Conservation (phyloP, 352 stramenopile species). For the Phytophthora cryptogea region DNA sequence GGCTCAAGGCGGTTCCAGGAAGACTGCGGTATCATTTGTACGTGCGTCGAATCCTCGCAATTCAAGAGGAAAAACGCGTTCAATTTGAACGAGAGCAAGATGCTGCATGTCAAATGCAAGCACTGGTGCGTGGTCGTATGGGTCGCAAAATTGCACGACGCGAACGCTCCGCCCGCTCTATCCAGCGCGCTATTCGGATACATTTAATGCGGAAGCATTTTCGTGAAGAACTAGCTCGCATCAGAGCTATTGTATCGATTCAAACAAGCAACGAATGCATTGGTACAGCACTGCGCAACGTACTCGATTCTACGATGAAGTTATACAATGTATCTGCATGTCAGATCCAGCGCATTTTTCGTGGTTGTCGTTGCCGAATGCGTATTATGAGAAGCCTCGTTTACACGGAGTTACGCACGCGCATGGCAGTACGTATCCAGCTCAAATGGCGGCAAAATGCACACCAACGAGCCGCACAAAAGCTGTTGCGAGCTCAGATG, state of each 20-base stretch:
- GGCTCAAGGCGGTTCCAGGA: conserved; percentile 54
- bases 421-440: conserved; percentile 71
- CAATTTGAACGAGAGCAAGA: conserved; percentile 33
- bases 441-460: conserved; percentile 59
- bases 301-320: conserved; percentile 40
- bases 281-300: conserved; percentile 13
- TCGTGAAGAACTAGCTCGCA: conserved; percentile 37
- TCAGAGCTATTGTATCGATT: conserved; percentile 36
- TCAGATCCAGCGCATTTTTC: conserved; percentile 61
- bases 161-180: conserved; percentile 50
- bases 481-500: conserved; percentile 53
- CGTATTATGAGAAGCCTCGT: conserved; percentile 42
- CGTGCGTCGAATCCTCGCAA: conserved; percentile 16
- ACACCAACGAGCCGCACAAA: conserved; percentile 49
- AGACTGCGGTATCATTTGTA: conserved; percentile 55
- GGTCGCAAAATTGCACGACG: conserved; percentile 38
- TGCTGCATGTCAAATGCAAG: conserved; percentile 56
- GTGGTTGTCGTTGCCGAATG: conserved; percentile 45
- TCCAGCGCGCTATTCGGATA: conserved; percentile 45
- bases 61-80: conserved; percentile 13
- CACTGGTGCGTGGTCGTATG: conserved; percentile 51
- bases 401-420: conserved; percentile 36
- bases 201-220: conserved; percentile 49
- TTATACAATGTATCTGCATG: conserved; percentile 47
- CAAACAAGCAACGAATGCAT: conserved; percentile 33